Conservation (phyloP, 1,139 yeast species). For the Hansenula sp. region DNA sequence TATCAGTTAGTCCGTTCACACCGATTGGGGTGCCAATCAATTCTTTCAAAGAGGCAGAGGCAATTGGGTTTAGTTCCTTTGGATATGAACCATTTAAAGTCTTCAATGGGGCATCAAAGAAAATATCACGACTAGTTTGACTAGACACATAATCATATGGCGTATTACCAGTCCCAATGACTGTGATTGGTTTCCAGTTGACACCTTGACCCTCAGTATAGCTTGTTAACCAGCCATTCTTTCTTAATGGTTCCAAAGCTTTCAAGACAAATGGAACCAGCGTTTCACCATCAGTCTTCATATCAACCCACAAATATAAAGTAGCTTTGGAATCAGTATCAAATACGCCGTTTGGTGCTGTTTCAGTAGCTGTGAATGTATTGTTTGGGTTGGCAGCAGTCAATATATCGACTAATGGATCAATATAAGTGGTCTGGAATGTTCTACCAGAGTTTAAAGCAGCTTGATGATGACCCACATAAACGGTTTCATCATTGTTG, state of each 20-base stretch:
- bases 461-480: constrained; percentile 64
- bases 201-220: constrained; percentile 26
- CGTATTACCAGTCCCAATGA: constrained; percentile 44
- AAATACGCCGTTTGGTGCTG: constrained; percentile 37
- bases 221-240: constrained; percentile 34
- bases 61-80: constrained; percentile 20
- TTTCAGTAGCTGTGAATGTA: constrained; percentile 26
- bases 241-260: constrained; percentile 35
- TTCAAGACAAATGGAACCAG: constrained; percentile 34
- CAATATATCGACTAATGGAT: constrained; percentile 48
- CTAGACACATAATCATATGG: constrained; percentile 27
- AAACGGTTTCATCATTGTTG: constrained; percentile 38
- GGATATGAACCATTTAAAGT: constrained; percentile 15
- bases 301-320: constrained; percentile 44
- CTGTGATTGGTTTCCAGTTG: constrained; percentile 39
- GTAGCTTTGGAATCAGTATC: constrained; percentile 39
- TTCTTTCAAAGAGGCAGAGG: constrained; percentile 15
- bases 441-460: constrained; percentile 45
- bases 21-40: constrained; percentile 14
- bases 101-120: constrained; percentile 21
- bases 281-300: constrained; percentile 38
- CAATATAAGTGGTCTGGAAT: constrained; percentile 48
- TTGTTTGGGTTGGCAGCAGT: constrained; percentile 32
- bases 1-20: constrained; percentile 17
- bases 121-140: constrained; percentile 19